Evolutionary conservation across 495 filamentous ascomycete species (phyloP).

Genomic region (Geoglossum glabrum): DNA sequence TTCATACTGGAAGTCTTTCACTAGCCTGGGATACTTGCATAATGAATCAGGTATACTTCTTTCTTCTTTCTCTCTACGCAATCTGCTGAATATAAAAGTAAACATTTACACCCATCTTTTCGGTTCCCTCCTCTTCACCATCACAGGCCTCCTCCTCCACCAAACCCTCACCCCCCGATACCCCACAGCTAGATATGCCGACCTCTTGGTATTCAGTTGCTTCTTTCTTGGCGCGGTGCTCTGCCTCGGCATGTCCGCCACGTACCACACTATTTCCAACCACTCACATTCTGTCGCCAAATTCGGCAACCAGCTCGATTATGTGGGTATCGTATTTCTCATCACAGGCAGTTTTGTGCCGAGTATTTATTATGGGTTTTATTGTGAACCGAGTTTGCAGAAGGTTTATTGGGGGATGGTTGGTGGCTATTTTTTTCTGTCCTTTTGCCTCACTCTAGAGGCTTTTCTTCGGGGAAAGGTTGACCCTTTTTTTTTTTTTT

Average conservation of each 20-base stretch:
- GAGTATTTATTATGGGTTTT: conserved; percentile 73
- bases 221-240: conserved; percentile 30
- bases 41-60: conserved; percentile 17
- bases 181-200: conserved; percentile 15
- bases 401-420: conserved; percentile 58
- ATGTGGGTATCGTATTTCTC: conserved; percentile 73
- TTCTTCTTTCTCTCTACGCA: not conserved
- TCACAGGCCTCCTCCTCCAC: conserved; percentile 21
- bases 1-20: conserved; percentile 18
- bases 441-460: not conserved
- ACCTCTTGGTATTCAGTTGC: conserved; percentile 24
- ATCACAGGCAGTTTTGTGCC: conserved; percentile 81
- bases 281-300: conserved; percentile 24
- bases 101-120: conserved; percentile 32
- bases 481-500: no score
- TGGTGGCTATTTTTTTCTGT: conserved; percentile 8
- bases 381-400: conserved; percentile 39
- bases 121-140: conserved; percentile 25
- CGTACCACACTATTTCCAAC: conserved; percentile 29
- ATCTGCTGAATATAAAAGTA: conserved; percentile 12
- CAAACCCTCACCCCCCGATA: conserved; percentile 16
- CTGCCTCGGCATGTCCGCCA: conserved; percentile 31
- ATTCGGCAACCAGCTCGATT: conserved; percentile 62
- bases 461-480: no score
- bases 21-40: conserved; percentile 23